Evolutionary conservation across 129 eudicot species (phyloP), one percentile per base, ranked within the genome.

Genomic region (Lactuca sativa): DNA sequence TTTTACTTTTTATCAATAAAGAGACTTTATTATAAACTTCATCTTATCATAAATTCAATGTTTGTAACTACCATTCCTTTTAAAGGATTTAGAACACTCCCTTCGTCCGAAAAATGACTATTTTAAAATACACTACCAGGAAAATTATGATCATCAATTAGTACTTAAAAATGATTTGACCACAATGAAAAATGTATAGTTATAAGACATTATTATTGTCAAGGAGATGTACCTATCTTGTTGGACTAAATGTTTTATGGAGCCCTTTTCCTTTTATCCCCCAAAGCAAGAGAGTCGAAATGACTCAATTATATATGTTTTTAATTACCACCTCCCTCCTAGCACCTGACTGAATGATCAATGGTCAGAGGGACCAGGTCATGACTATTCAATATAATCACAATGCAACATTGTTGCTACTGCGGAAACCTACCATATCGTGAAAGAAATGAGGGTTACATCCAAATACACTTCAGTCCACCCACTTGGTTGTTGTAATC

Each of bases 181-280:
- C 31, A 70, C 15, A 38, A 70, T 41, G 56, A 40, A 41, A 40
- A 56, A 56, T 41, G 15, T 33, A 12, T 54, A 34, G 3, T 37
- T 58, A 58, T 4, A 58, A 58, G 18, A 37, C 57, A 30, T 65
- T 64, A 11, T 48, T 21, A 11, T 48, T 49, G 43, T 65, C 48
- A 65, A 31, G 38, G n/a, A 30, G 36, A 34, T 33, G 34, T 32
- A 34, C 47, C 33, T 10, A 7, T 59, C 17, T 67, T 51, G 51
- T 36, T 36, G 71, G 71, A 66, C 58, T 66, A 31, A 13, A 66
- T 66, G 17, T 40, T 64, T 32, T 48, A 51, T 67, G 72, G 61
- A 43, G 59, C 56, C 74, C 74, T 70, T 40, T 10, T 14, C 66
- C 40, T 44, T 56, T 70, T 40, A 70, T 66, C 41, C 37, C 21